Evolutionary conservation across 352 stramenopile genomes (phyloP), one percentile per base, ranked within the genome.

Genomic region (Saprolegnia diclina): DNA sequence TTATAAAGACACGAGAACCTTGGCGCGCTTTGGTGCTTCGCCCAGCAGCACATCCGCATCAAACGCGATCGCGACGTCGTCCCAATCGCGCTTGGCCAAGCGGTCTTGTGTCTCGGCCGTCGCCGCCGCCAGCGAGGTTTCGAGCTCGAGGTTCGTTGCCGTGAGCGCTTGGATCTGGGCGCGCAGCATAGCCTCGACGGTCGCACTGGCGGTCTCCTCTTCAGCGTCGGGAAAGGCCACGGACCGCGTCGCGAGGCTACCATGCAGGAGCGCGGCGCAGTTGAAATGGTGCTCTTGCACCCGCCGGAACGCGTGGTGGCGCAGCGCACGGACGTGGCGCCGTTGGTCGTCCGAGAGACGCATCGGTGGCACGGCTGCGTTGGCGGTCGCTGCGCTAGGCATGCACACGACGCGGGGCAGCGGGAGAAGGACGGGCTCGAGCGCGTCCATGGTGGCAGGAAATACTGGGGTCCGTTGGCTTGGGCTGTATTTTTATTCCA

Each of bases 261-360:
- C 63, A 24, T 63, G 63, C 5, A 69, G 63, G 16, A 69, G 48
- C 18, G 53, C 19, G 11, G 48, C 63, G 53, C 63, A 69, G 13
- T 26, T 61, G 53, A 63, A 6, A 42, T 69, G 63, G 38, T 69
- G 62, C 10, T 48, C 42, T 44, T 69, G 48, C 10, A 63, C 14
- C 9, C 63, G 63, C 9, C 53, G 50, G 26, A 69, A 69, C 9
- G 63, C 53, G 6, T 63, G 45, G 18, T 69, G 50, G 24, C 26
- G 63, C n/a, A 59, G 53, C 16, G 53, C 44, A 10, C 26, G 38
- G 37, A 69, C 10, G 11, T 19, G 44, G 7, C 52, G n/a, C n/a
- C 37, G 40, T 24, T 69, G 18, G 5, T 69, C 63, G 35, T 44
- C 24, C 6, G 63, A 63, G 2, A 69, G 35, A 32, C 61, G 63